phyloP scores from a whole-genome alignment of 306 rosid species.

The Lagenaria siceraria region DNA sequence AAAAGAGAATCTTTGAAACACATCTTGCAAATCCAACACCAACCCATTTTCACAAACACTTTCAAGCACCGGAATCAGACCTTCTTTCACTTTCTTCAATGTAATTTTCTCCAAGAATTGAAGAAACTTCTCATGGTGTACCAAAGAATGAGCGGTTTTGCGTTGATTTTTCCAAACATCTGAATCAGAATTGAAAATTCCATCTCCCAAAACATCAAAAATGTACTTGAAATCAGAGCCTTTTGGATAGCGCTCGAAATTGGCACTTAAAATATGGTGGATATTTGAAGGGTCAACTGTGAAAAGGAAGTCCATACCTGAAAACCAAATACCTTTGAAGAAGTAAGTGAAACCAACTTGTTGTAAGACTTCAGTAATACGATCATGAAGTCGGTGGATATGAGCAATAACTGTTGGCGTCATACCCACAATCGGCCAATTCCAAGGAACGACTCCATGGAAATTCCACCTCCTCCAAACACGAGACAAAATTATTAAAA shows the following conservation, averaged over 20 bases:
- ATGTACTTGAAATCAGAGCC: not conserved
- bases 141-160: constrained; percentile 4
- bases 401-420: constrained; percentile 4
- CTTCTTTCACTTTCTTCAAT: constrained; percentile 4
- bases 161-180: constrained; percentile 22
- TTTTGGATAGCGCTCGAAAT: too few relatives aligned
- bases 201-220: constrained; percentile 24
- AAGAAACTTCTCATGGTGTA: not conserved
- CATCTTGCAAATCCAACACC: constrained; percentile 23
- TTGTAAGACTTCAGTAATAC: not conserved
- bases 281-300: too few relatives aligned
- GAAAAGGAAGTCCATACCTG: too few relatives aligned
- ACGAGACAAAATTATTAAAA: too few relatives aligned
- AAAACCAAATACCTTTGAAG: not conserved
- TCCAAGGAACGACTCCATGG: not conserved
- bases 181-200: constrained; percentile 18
- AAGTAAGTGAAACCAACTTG: constrained; percentile 6
- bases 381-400: constrained; percentile 6
- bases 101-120: constrained; percentile 9
- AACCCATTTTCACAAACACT: not conserved
- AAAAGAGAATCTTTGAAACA: constrained; percentile 13
- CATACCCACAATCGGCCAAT: constrained; percentile 35
- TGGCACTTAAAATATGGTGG: too few relatives aligned
- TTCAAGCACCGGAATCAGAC: constrained; percentile 21
- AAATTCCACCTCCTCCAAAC: too few relatives aligned